Base-by-base conservation (phyloP, 2,329 filamentous ascomycete genomes). In the Zarea fungicola region DNA sequence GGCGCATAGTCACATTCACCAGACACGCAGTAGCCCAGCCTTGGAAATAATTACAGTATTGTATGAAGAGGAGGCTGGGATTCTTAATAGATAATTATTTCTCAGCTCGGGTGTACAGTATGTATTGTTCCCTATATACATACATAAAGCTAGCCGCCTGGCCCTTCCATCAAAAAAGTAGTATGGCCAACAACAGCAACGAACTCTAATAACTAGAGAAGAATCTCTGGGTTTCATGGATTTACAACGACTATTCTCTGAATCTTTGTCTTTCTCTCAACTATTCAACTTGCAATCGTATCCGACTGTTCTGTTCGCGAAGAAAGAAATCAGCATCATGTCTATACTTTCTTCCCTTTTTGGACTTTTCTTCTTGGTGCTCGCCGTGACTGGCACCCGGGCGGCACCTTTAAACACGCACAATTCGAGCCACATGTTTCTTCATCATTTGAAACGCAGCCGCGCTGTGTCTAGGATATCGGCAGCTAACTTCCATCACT, bases 391-490 rank as follows among this genome's bases (percentile, higher is more conserved):
- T 3, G 37, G 45, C 28, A 18, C 26, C 6, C 45, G 42, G 22
- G 45, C 37, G 4, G 21, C 42, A 19, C 45, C 45, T 10, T 13
- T 48, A 13, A 39, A 31, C 28, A 26, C 19, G 6, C 22, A 26
- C 16, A 22, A 21, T 4, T 42, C 45, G 4, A 25, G 21, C 9
- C 36, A 48, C 37, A n/a, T 28, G 6, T 7, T 48, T 8, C 36
- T 48, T 8, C 45, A 42, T 14, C 45, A 48, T 9, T 29, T 48
- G 19, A 41, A 23, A 22, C 45, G 45, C 29, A 26, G 45, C 45
- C 45, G 45, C 22, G 45, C 36, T n/a, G 16, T 48, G 36, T 48
- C 45, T n/a, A 35, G 37, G 21, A 28, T 45, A 25, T 36, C 42
- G n/a, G 42, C 42, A 18, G 45, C 45, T 13, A 35, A 40, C 28